Evolutionary conservation across 495 filamentous ascomycete genomes (phyloP), one percentile per base, ranked within the genome.

Genomic region (Penicillium arizonense): DNA sequence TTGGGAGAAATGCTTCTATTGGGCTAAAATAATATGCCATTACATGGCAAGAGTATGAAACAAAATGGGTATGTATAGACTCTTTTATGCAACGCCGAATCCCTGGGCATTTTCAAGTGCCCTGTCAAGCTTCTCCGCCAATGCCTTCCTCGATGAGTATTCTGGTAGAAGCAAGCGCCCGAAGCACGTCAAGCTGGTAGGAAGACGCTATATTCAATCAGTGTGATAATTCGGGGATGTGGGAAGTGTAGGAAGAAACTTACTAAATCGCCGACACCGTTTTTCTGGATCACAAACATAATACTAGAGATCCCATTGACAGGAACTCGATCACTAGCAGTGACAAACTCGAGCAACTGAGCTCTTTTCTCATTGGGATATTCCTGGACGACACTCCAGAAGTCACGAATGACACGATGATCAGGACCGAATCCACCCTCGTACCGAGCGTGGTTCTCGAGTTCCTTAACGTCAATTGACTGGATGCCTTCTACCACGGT

Each of bases 101-200:
- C 94, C 94, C 63, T 86, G 83, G n/a, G 86, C 82, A 69, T 96
- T 94, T 70, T 92, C 87, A 58, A 98, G 67, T 40, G 94, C 94
- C 75, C 89, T 82, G 30, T 74, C 75, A 54, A 98, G 71, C 67
- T 90, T 90, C 69, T 86, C 74, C 62, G 80, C 76, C 68, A 97
- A 59, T 48, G 87, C 82, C 51, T 85, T 82, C 61, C 75, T 79
- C 23, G 77, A 81, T 10, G 66, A 75, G 64, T 97, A 98, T 70
- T 92, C 87, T 8, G 94, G 94, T 44, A 98, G 65, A 52, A 95
- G 62, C 45, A 98, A 67, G 20, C 86, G 87, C 3, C 91, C 90
- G 69, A 93, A 97, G 67, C 94, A 98, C 4, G 94, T 98, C 59
- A 89, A 76, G 52, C 86, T 87, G 0, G 87, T 93, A 5, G 92